phyloP scores from a whole-genome alignment of 78 protist genomes.

The Pigoraptor vietnamica region DNA sequence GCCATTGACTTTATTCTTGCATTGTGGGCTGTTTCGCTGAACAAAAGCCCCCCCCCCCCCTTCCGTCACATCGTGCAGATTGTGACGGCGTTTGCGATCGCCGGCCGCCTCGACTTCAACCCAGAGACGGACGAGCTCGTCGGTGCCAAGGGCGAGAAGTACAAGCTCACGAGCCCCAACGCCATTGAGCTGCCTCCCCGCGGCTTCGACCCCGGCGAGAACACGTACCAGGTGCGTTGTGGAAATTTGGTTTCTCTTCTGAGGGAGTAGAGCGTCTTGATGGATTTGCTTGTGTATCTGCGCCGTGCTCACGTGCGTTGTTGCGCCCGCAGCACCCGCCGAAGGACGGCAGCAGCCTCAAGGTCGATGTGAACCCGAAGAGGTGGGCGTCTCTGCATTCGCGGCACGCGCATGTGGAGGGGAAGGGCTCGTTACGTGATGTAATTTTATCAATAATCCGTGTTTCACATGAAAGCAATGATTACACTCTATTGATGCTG shows the following conservation, averaged over 20 bases:
- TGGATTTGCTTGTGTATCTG: not conserved
- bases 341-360: constrained; percentile 32
- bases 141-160: constrained; percentile 47
- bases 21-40: too few species aligned
- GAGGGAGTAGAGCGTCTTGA: too few species aligned
- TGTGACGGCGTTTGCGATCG: constrained; percentile 81
- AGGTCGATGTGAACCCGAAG: constrained; percentile 71
- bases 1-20: too few species aligned
- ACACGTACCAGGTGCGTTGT: constrained; percentile 79
- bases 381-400: not conserved
- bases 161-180: constrained; percentile 68
- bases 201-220: constrained; percentile 84
- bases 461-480: not conserved
- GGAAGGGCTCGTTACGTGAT: not conserved
- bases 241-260: too few species aligned
- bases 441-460: not conserved
- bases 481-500: not conserved
- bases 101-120: constrained; percentile 83
- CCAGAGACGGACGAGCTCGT: constrained; percentile 74
- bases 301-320: not conserved
- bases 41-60: too few species aligned
- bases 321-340: constrained; percentile 21
- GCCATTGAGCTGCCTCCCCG: constrained; percentile 80
- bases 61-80: constrained; percentile 30
- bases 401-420: not conserved